Evolutionary conservation across 1,284 basidiomycete species (phyloP), one percentile per base, ranked within the genome.

Genomic region (Ceratobasidium sp.): DNA sequence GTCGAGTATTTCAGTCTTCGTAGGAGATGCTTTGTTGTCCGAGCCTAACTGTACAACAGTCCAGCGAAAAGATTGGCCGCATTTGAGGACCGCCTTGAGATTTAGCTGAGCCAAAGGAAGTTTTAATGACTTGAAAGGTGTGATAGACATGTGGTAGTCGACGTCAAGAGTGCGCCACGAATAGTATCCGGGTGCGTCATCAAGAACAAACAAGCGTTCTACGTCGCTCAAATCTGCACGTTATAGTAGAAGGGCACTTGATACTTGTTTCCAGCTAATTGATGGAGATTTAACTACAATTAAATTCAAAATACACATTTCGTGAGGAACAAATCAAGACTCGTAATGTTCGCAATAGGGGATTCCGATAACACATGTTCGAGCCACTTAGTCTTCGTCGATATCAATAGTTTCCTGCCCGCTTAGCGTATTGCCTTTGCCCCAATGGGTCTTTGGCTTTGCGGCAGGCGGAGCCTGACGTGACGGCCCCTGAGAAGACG

Each of bases 11-110:
- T 28, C 72, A 28, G 54, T 41, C 38, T 6, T 61, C 30, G 14
- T 76, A 63, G 44, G 75, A 76, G n/a, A 72, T 70, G 26, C 75
- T 54, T 16, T 78, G 32, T 26, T 74, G 49, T 26, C 78, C 73
- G 73, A 26, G 21, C 52, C 26, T 13, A 89, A 80, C 50, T 86
- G 83, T 73, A 86, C 81, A n/a, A 82, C 82, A 28, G 84, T 84
- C 92, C 92, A 94, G 38, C 92, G 88, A 79, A 94, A 94, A 2
- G 91, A 92, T 78, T 94, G 92, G 1, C 92, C 92, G 74, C 90
- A 93, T 79, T 88, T 90, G 9, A 94, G 82, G 9, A 93, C 92
- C 1, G 89, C 88, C 67, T 88, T 82, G 49, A 94, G 84, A 38
- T 88, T 91, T 30, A 94, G 83, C 79, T 93, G 91, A 11, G 81